A percentile compares a stretch with the other conserved stretches of the same genome.
These are phyloP conservation scores for Entoloma clypeatum DNA, from an alignment of 1,284 basidiomycete genomes.

Conservation along the genomic window DNA sequence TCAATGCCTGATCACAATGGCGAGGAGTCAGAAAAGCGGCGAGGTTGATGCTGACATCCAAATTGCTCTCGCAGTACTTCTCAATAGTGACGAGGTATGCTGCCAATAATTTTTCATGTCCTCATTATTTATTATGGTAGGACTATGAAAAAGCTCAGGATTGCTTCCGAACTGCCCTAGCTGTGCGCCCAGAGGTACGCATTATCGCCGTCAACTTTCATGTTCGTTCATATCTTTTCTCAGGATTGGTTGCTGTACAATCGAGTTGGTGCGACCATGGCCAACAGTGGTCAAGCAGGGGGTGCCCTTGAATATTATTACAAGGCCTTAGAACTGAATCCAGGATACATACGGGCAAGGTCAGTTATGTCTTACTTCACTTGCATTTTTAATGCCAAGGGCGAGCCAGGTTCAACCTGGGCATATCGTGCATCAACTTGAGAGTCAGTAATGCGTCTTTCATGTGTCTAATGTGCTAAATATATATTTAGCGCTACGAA, in stretches of 20 bases:
- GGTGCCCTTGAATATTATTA: conserved; percentile 90
- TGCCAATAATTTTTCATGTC: conserved; percentile 11
- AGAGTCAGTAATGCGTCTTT: conserved; percentile 44
- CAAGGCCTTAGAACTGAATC: conserved; percentile 86
- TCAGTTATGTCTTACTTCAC: conserved; percentile 27
- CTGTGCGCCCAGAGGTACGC: conserved; percentile 81
- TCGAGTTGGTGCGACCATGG: conserved; percentile 93
- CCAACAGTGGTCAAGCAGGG: conserved; percentile 83
- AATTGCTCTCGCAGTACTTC: conserved; percentile 88
- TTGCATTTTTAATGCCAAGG: conserved; percentile 8
- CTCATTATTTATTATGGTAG: conserved; percentile 33
- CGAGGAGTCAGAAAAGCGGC: conserved; percentile 47
- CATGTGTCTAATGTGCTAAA: neutral
- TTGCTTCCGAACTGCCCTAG: conserved; percentile 89
- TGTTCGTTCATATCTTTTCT: neutral
- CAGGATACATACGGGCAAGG: conserved; percentile 91
- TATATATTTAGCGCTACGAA: conserved; percentile 57
- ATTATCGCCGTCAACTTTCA: neutral
- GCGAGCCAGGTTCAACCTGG: conserved; percentile 77
- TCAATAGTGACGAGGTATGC: conserved; percentile 84
- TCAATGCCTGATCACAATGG: conserved; percentile 67
- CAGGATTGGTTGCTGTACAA: conserved; percentile 97
- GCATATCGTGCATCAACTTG: conserved; percentile 87
- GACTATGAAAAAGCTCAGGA: conserved; percentile 92
- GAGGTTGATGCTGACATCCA: conserved; percentile 92